Evolutionary conservation across 2,329 filamentous ascomycete genomes (phyloP).

Genomic region (Podosphaera fusca): DNA sequence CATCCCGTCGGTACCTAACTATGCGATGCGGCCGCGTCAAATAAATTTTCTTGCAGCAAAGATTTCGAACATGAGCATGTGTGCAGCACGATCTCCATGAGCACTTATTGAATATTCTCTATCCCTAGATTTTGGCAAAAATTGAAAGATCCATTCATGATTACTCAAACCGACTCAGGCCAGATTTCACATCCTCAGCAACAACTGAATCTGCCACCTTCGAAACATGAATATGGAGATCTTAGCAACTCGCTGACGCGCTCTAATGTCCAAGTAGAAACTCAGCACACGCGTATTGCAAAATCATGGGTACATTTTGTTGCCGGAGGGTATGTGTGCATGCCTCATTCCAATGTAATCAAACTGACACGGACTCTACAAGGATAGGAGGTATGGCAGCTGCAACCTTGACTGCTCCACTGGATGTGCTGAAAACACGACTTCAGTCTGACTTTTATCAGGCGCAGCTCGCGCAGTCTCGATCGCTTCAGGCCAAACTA

Average conservation of each 20-base stretch:
- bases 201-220: slow-evolving; percentile 24
- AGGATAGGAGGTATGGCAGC: slow-evolving; percentile 80
- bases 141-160: slow-evolving; percentile 10
- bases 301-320: slow-evolving; percentile 86
- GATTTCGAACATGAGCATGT: slow-evolving; percentile 4
- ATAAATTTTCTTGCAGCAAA: slow-evolving; percentile 5
- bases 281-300: slow-evolving; percentile 25
- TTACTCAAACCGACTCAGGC: slow-evolving; percentile 9
- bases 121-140: neutral
- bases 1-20: neutral
- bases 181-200: slow-evolving; percentile 4
- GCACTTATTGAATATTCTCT: neutral
- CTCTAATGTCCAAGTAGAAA: slow-evolving; percentile 19
- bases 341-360: neutral
- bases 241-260: slow-evolving; percentile 21
- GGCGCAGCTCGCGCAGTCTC: slow-evolving; percentile 46
- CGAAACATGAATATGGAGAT: slow-evolving; percentile 31
- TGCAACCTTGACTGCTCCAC: slow-evolving; percentile 74
- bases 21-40: slow-evolving; percentile 1
- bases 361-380: slow-evolving; percentile 4
- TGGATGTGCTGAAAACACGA: slow-evolving; percentile 83
- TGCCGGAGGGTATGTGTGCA: slow-evolving; percentile 50
- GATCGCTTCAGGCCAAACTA: slow-evolving; percentile 27
- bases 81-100: neutral
- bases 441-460: slow-evolving; percentile 92